Conservation (phyloP, 257 asterid genomes). For the Osmanthus fragrans region DNA sequence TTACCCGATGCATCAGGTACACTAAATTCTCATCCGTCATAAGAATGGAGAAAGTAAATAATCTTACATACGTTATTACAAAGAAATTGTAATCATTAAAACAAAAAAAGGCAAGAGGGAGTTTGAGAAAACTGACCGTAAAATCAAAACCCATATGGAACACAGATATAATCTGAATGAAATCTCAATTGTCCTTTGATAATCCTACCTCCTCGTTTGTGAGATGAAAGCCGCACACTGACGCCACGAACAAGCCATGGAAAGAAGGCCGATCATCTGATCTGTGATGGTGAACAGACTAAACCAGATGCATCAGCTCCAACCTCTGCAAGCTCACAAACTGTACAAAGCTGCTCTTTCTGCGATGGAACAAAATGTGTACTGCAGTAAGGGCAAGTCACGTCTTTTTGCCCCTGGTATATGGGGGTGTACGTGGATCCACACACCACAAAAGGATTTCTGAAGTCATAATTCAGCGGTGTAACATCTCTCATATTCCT, state of each 20-base stretch:
- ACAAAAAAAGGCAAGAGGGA: neutral
- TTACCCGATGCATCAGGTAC: constrained; percentile 25
- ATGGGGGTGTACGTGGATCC: constrained; percentile 84
- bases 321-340: constrained; percentile 71
- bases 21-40: constrained; percentile 26
- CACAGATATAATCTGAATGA: constrained; percentile 24
- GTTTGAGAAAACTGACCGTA: constrained; percentile 5
- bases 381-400: constrained; percentile 72
- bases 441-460: constrained; percentile 84
- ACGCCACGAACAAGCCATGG: constrained; percentile 14
- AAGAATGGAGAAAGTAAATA: constrained; percentile 19
- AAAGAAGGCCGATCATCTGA: constrained; percentile 38
- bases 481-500: constrained; percentile 70
- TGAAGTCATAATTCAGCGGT: constrained; percentile 75
- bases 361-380: constrained; percentile 65
- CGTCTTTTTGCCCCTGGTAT: constrained; percentile 79
- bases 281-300: constrained; percentile 76
- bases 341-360: constrained; percentile 70
- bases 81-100: constrained; percentile 12
- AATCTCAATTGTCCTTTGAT: constrained; percentile 4
- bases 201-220: constrained; percentile 31
- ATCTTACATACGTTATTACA: constrained; percentile 30
- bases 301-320: constrained; percentile 91
- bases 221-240: neutral
- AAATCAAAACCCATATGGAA: constrained; percentile 27